Conservation (phyloP, 805 yeast genomes). For the Lachancea sp. region DNA sequence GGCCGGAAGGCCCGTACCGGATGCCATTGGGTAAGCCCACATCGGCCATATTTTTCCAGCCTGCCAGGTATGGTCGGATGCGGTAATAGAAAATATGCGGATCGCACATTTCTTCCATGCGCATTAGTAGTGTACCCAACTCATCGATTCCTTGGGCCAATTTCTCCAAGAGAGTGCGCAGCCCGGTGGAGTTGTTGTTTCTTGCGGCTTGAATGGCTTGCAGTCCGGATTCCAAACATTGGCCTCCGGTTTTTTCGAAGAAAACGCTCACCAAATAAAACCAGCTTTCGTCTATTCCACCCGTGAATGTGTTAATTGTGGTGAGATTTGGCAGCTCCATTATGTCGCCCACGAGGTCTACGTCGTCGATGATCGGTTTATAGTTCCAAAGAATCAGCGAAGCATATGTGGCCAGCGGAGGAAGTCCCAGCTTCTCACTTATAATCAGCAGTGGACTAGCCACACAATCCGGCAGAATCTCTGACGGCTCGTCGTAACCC, state of each 20-base stretch:
- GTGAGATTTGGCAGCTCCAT: slow-evolving; percentile 64
- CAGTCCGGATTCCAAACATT: slow-evolving; percentile 59
- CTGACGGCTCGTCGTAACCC: slow-evolving; percentile 61
- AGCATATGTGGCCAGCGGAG: slow-evolving; percentile 86
- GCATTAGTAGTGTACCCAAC: slow-evolving; percentile 64
- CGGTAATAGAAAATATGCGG: slow-evolving; percentile 87
- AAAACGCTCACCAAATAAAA: slow-evolving; percentile 83
- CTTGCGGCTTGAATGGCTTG: slow-evolving; percentile 56
- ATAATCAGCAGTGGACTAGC: slow-evolving; percentile 64
- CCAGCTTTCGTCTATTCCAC: slow-evolving; percentile 89
- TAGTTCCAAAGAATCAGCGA: slow-evolving; percentile 86
- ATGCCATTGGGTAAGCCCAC: slow-evolving; percentile 81
- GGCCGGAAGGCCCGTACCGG: slow-evolving; percentile 58
- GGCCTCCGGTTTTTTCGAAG: slow-evolving; percentile 78
- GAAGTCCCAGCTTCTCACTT: slow-evolving; percentile 57
- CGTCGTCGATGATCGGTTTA: slow-evolving; percentile 43
- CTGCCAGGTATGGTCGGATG: slow-evolving; percentile 84
- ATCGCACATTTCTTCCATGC: slow-evolving; percentile 90
- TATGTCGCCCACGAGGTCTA: slow-evolving; percentile 29
- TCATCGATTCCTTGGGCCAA: slow-evolving; percentile 72
- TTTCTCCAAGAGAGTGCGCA: slow-evolving; percentile 43
- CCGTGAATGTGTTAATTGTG: slow-evolving; percentile 80
- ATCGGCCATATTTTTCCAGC: slow-evolving; percentile 88
- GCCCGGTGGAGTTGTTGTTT: slow-evolving; percentile 37
- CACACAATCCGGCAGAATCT: slow-evolving; percentile 57